Percentiles rank a stretch among this genome's conserved stretches.
These are phyloP conservation scores for Selenicereus undatus DNA, from an alignment of 148 eudicot species.

Conservation along the genomic window DNA sequence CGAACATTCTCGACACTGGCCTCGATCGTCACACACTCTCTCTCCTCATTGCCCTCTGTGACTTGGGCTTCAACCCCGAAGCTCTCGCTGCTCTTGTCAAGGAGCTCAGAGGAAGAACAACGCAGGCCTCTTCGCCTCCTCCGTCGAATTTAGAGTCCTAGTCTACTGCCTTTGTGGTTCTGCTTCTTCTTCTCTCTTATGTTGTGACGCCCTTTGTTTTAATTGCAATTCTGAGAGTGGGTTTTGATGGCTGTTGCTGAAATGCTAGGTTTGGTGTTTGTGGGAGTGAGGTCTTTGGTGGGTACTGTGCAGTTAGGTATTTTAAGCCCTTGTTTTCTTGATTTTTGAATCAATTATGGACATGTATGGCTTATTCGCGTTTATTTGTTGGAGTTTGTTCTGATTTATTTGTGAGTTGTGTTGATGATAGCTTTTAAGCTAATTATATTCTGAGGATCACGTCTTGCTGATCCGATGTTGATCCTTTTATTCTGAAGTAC, in stretches of 20 bases:
- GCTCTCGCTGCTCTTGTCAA: slow-evolving; percentile 70
- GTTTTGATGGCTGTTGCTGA: background rate
- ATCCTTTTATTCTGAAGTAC: background rate
- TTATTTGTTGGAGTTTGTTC: background rate
- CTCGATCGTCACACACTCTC: slow-evolving; percentile 79
- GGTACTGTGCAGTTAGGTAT: background rate
- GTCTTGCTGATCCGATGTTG: background rate
- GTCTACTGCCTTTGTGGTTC: background rate
- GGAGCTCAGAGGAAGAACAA: slow-evolving; percentile 39
- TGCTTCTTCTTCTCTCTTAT: background rate
- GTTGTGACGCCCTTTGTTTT: background rate
- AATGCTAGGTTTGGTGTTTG: background rate
- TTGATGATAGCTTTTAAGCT: background rate
- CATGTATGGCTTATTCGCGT: background rate
- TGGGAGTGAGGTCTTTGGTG: slow-evolving; percentile 5
- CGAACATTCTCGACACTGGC: slow-evolving; percentile 69
- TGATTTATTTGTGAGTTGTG: background rate
- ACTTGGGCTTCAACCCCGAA: slow-evolving; percentile 71
- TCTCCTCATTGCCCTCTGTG: slow-evolving; percentile 62
- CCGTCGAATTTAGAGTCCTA: background rate
- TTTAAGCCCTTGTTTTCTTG: background rate
- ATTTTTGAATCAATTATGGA: background rate
- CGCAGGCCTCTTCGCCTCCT: background rate
- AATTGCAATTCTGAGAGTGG: background rate
- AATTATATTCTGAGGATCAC: background rate